These are phyloP conservation scores for Penicillium sumatraense DNA, from an alignment of 2,329 filamentous ascomycete genomes.

Conservation along the genomic window DNA sequence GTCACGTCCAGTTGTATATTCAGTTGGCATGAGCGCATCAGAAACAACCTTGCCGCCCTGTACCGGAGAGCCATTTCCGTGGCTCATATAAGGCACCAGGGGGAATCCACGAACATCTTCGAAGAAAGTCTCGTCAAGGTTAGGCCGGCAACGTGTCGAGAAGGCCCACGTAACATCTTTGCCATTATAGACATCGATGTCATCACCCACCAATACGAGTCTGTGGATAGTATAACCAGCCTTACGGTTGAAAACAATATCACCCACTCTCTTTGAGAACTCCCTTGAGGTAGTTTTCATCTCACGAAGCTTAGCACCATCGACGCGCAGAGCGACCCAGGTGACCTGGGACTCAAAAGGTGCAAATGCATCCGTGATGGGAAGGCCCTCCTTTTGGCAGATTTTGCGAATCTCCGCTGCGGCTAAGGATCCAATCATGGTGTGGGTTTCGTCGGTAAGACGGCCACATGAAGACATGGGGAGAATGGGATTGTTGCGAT, in stretches of 20 bases:
- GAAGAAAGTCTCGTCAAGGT: conserved; percentile 50
- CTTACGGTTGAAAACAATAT: conserved; percentile 50
- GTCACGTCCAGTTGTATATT: conserved; percentile 45
- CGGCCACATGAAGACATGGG: conserved; percentile 51
- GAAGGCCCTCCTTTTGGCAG: conserved; percentile 44
- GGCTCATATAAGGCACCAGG: conserved; percentile 54
- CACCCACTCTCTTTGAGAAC: conserved; percentile 48
- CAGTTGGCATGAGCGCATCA: conserved; percentile 48
- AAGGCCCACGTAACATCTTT: conserved; percentile 58
- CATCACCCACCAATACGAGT: conserved; percentile 53
- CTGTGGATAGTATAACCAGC: conserved; percentile 50
- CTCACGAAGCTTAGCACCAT: conserved; percentile 59
- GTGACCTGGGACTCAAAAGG: conserved; percentile 55
- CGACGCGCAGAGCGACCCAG: conserved; percentile 60
- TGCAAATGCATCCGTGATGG: conserved; percentile 50
- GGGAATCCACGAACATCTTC: conserved; percentile 52
- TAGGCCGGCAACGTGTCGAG: conserved; percentile 52
- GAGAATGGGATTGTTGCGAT: conserved; percentile 54
- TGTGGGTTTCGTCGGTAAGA: conserved; percentile 53
- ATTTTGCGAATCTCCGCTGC: conserved; percentile 49
- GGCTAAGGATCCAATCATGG: conserved; percentile 48
- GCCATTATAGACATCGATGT: conserved; percentile 53
- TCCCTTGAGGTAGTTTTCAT: conserved; percentile 55
- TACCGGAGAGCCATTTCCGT: conserved; percentile 39
- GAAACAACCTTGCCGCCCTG: conserved; percentile 54